Evolutionary conservation across 1,139 yeast species (phyloP), one percentile per base, ranked within the genome.

Genomic region (Debaryomyces singareniensis): DNA sequence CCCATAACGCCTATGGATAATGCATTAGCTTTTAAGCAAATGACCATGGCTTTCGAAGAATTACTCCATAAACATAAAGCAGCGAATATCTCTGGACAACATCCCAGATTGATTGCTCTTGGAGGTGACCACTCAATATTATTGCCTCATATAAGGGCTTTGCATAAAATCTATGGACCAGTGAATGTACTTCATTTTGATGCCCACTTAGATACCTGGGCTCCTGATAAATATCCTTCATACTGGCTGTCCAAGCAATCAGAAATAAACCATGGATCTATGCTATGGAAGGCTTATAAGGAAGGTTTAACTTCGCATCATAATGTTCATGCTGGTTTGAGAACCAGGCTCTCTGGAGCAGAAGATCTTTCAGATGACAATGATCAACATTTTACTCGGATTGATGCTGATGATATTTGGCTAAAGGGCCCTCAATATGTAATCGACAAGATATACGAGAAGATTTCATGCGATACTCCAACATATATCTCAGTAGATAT

Each of bases 1-100:
- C 89, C 91, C 2, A 75, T 80, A 12, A 68, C 86, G 1, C 91
- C 91, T 11, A 75, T 81, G 78, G 91, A 82, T 49, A 81, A 80
- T 47, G 45, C 55, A 13, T 55, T 82, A 37, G 91, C 89, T 0
- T 67, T 80, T 45, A 61, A 66, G 42, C 89, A 81, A 53, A 81
- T 82, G 91, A 68, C 75, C 5, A 55, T 61, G 43, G 93, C 77
- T 0, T 81, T 77, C 51, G 73, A 68, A 34, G 83, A 77, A 43
- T 58, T 81, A 36, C 43, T 78, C 27, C 58, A 34, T 24, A 50
- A 45, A 20, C 50, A 55, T 39, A 42, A 47, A 34, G 44, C 66
- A 13, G 36, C 45, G 13, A 44, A 44, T 29, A 40, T 47, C 24
- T 35, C 38, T 16, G 33, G 35, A 10, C 37, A 41, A 12, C 69